Evolutionary conservation across 352 stramenopile species (phyloP), one percentile per base, ranked within the genome.

Genomic region (Globisporangium apiculatum): DNA sequence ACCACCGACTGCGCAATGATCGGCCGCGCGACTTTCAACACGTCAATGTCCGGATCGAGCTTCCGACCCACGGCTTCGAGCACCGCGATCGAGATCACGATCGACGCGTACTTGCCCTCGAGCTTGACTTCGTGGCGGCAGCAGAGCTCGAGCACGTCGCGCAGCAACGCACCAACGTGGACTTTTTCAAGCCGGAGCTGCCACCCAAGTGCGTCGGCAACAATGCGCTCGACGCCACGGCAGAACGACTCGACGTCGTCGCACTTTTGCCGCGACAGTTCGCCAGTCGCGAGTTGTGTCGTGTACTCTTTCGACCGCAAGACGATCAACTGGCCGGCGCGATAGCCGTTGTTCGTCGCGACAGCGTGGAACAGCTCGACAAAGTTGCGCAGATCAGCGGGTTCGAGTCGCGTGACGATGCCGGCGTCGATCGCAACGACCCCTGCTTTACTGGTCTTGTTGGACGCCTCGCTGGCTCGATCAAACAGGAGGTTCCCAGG

Each of bases 31-130:
- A 97, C 76, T 10, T 75, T 66, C 38, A 97, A 65, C 45, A 98
- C 82, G 18, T 94, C 73, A 50, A 98, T 87, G 41, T 97, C 86
- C 12, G 91, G 91, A 69, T 98, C 86, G 7, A 98, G 66, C 37
- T 91, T 82, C 9, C 83, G 75, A 0, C 90, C 93, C 38, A 98
- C 79, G 14, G 89, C 92, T 65, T 98, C 94, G 49, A 98, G 85
- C 53, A 98, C 95, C 47, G 93, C 94, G 57, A 98, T 95, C 6
- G 91, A 96, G 46, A 98, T 81, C 17, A 96, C 89, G 52, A 97
- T 95, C 55, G 95, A 97, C 46, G 97, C 84, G 64, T 98, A 98
- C 36, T 95, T 92, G 48, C 89, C 82, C 65, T 98, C 92, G 17
- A 98, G 74, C 61, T 97, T 94, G 7, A 98, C 95, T 59, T 96